Evolutionary conservation across 1,284 basidiomycete genomes (phyloP).

Genomic region (Tilletia caries): DNA sequence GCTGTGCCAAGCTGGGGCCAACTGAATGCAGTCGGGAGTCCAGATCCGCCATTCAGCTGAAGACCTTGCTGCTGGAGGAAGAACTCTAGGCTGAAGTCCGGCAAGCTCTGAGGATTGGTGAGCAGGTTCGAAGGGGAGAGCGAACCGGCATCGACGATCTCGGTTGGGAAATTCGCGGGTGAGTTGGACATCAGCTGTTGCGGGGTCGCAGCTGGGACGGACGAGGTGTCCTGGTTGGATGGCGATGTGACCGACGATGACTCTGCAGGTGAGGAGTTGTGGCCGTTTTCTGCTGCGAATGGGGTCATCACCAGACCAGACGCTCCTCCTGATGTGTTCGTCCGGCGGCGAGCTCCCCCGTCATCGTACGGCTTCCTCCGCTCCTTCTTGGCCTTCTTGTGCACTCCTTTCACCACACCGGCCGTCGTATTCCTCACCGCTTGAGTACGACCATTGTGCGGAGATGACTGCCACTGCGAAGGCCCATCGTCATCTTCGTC

Average conservation of each 20-base stretch:
- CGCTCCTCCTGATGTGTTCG: not conserved
- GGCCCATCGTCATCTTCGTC: not conserved
- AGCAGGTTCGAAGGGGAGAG: conserved; percentile 38
- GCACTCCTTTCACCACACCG: conserved; percentile 4
- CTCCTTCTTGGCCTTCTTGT: conserved; percentile 12
- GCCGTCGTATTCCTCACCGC: not conserved
- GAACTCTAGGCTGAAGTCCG: conserved; percentile 40
- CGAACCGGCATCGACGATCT: conserved; percentile 24
- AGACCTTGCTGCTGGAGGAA: conserved; percentile 36
- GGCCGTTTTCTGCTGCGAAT: not conserved
- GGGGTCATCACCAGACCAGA: conserved; percentile 1
- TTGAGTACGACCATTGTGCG: not conserved
- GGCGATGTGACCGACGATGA: not conserved
- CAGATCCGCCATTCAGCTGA: not conserved
- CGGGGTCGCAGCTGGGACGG: not conserved
- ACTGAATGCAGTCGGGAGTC: conserved; percentile 8
- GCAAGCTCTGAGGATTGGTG: conserved; percentile 43
- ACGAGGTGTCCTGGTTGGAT: conserved; percentile 3
- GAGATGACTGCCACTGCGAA: not conserved
- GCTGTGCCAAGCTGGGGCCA: not conserved
- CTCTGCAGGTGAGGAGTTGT: not conserved
- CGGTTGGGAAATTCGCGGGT: not conserved
- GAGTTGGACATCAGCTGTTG: not conserved
- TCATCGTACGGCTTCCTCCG: conserved; percentile 13
- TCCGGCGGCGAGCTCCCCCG: not conserved